Evolutionary conservation across 768 basidiomycete genomes (phyloP).

Genomic region (Neoboletus magnificus): DNA sequence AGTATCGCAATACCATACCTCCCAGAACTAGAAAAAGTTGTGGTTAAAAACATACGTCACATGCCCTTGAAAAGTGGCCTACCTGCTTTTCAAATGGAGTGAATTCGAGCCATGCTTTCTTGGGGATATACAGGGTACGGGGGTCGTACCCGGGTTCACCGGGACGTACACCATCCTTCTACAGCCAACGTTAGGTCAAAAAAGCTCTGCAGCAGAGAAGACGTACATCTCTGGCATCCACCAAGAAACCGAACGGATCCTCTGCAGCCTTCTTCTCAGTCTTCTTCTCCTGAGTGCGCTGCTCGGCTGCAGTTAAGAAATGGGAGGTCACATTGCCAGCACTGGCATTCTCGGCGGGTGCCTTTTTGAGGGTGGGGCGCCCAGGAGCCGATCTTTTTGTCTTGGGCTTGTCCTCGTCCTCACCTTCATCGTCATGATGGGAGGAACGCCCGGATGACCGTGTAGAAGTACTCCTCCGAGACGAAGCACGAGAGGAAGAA

Average conservation of each 20-base stretch:
- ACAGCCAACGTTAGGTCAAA: not conserved
- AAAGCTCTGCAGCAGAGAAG: not conserved
- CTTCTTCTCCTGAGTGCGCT: conserved; percentile 70
- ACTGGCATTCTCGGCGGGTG: conserved; percentile 25
- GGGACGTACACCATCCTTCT: conserved; percentile 81
- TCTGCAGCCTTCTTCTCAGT: conserved; percentile 80
- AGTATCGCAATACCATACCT: conserved; percentile 41
- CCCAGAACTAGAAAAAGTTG: conserved; percentile 57
- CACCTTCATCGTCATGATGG: conserved; percentile 40
- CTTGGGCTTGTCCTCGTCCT: conserved; percentile 32
- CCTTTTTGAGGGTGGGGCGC: conserved; percentile 33
- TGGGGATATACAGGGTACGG: conserved; percentile 79
- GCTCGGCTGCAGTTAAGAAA: conserved; percentile 85
- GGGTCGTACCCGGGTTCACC: conserved; percentile 89
- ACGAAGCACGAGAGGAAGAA: conserved; percentile 51
- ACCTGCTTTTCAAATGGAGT: conserved; percentile 96
- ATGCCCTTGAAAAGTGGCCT: conserved; percentile 6
- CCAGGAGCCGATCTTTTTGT: conserved; percentile 36
- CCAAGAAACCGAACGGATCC: conserved; percentile 71
- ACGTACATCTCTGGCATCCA: conserved; percentile 67
- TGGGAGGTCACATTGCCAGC: conserved; percentile 33
- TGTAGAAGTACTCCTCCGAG: conserved; percentile 35
- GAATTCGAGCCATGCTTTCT: conserved; percentile 72
- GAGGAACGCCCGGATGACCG: conserved; percentile 34
- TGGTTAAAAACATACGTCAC: not conserved